Evolutionary conservation across 1,284 basidiomycete genomes (phyloP).

Genomic region (Ustilago lituana): DNA sequence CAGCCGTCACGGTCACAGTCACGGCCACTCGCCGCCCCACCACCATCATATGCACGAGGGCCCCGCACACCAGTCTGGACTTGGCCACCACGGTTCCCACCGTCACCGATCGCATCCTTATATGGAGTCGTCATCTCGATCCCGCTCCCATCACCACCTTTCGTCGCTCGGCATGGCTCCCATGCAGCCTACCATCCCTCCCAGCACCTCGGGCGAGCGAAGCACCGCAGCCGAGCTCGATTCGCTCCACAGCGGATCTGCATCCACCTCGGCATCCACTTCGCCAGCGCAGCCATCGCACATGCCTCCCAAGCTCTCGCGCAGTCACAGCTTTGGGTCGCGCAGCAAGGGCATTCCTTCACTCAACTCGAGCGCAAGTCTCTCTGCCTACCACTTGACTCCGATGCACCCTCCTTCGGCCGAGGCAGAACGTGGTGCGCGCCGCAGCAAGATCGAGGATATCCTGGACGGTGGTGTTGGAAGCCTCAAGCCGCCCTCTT

Average conservation of each 20-base stretch:
- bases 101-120: constrained; percentile 65
- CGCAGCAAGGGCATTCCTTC: constrained; percentile 45
- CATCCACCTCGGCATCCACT: constrained; percentile 48
- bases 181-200: constrained; percentile 34
- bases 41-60: constrained; percentile 54
- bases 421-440: constrained; percentile 17
- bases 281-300: constrained; percentile 41
- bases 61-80: constrained; percentile 58
- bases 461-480: constrained; percentile 49
- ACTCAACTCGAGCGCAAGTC: constrained; percentile 42
- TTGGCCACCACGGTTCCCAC: constrained; percentile 62
- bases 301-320: constrained; percentile 45
- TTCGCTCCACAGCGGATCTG: constrained; percentile 38
- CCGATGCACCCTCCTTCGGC: constrained; percentile 14
- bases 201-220: constrained; percentile 61
- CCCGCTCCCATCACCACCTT: constrained; percentile 62
- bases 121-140: constrained; percentile 44
- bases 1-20: constrained; percentile 18
- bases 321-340: constrained; percentile 51
- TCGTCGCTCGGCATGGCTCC: constrained; percentile 53
- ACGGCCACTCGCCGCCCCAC: constrained; percentile 41
- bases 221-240: constrained; percentile 56
- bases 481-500: constrained; percentile 39
- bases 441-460: constrained; percentile 47
- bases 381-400: constrained; percentile 56